Evolutionary conservation across 2,329 filamentous ascomycete genomes (phyloP), one percentile per base, ranked within the genome.

Genomic region (Aspergillus aculeatus): DNA sequence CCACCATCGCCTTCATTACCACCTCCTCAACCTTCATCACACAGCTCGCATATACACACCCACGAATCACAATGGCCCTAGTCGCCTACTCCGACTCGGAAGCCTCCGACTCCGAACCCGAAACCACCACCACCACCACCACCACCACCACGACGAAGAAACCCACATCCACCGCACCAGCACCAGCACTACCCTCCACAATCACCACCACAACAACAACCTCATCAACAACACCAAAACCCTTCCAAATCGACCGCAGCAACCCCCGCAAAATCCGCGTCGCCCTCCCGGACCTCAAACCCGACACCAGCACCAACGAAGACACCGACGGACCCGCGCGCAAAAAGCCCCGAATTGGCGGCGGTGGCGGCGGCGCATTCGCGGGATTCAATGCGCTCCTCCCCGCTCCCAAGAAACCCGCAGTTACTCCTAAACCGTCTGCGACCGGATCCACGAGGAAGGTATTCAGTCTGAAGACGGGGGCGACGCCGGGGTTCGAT

Each of bases 81-180:
- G 91, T 95, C 66, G 87, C 89, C 62, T 96, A 96, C 69, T 93
- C 91, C 4, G 91, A 93, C 73, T 95, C 88, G 0, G 88, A 89
- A 68, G 79, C 75, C 50, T 92, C 88, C 12, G 89, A 89, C 57
- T 81, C 82, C 16, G 88, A 90, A 57, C 69, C 49, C 54, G 74
- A 64, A 65, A 73, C 56, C 61, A 76, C 41, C 74, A 75, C 41
- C 53, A n/a, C 23, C 54, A n/a, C n/a, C n/a, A n/a, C n/a, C n/a
- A n/a, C n/a, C n/a, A 24, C 53, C 58, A 44, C 19, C 19, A 23
- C 31, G 12, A 61, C 64, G 23, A 74, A 80, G 31, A 26, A 53
- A 9, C 4, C 47, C 29, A 16, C 57, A 68, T 65, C 56, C 47
- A 35, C 68, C 53, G 51, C 62, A 65, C 56, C 68, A 65, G 52